Percentiles rank a stretch among this genome's conserved stretches.
These are phyloP conservation scores for Cardiospermum halicacabum DNA, from an alignment of 345 rosid genomes.

Conservation along the genomic window DNA sequence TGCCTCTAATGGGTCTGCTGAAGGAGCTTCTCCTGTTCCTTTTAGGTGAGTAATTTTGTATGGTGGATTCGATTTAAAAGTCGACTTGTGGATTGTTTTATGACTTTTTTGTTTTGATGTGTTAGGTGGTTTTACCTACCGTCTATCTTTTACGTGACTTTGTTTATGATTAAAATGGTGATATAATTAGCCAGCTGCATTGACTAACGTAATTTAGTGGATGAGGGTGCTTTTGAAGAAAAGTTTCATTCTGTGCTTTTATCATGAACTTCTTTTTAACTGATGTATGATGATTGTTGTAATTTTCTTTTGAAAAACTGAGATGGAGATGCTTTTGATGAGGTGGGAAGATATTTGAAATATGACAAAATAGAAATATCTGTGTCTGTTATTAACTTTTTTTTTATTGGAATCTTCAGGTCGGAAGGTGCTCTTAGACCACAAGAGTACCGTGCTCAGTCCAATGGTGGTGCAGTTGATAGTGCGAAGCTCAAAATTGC, in stretches of 20 bases:
- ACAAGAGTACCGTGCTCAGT: conserved; percentile 22
- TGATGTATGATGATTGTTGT: not conserved
- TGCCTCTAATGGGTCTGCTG: conserved; percentile 8
- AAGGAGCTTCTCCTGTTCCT: not conserved
- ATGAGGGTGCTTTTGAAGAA: no score
- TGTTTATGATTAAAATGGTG: no score
- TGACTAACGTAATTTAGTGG: no score
- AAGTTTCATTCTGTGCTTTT: not conserved
- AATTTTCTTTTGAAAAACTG: not conserved
- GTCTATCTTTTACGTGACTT: no score
- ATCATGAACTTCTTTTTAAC: not conserved
- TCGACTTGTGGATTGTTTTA: no score
- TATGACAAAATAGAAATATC: not conserved
- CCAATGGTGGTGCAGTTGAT: conserved; percentile 26
- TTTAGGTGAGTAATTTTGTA: conserved; percentile 14
- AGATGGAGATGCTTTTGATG: not conserved
- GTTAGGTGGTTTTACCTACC: no score
- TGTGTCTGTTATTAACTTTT: not conserved
- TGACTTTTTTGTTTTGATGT: no score
- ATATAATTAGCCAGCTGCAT: no score
- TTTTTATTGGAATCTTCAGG: conserved; percentile 21
- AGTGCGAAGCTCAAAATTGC: conserved; percentile 59
- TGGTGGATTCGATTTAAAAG: not conserved
- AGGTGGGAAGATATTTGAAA: not conserved
- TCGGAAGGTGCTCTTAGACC: conserved; percentile 24